Conservation (phyloP, 2,329 filamentous ascomycete species). For the Hypoxylon sp. region DNA sequence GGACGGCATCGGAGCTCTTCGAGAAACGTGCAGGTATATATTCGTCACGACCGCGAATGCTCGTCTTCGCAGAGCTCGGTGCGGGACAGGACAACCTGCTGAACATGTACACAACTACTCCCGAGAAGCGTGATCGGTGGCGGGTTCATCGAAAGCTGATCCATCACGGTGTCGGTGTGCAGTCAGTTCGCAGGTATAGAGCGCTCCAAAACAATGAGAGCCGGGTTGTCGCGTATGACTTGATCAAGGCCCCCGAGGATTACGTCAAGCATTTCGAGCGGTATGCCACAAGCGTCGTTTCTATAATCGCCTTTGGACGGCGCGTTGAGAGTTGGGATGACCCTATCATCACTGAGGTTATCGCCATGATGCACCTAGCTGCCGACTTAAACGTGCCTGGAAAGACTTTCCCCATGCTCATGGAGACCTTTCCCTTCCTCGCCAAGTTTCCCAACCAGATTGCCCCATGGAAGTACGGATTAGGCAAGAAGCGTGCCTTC, state of each 20-base stretch:
- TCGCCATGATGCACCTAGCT: slow-evolving; percentile 70
- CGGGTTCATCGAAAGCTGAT: slow-evolving; percentile 65
- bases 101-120: slow-evolving; percentile 60
- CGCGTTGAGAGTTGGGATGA: slow-evolving; percentile 65
- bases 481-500: slow-evolving; percentile 62
- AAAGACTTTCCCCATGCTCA: slow-evolving; percentile 69
- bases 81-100: slow-evolving; percentile 61
- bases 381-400: slow-evolving; percentile 69
- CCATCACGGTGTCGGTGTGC: slow-evolving; percentile 66
- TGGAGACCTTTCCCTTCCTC: slow-evolving; percentile 68
- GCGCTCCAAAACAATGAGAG: slow-evolving; percentile 72
- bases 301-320: slow-evolving; percentile 70
- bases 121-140: slow-evolving; percentile 60
- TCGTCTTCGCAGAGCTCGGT: slow-evolving; percentile 63
- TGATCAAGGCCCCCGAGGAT: slow-evolving; percentile 60
- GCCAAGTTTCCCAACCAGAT: slow-evolving; percentile 64
- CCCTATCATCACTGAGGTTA: slow-evolving; percentile 72
- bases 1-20: slow-evolving; percentile 67
- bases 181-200: slow-evolving; percentile 68
- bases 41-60: slow-evolving; percentile 65
- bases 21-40: slow-evolving; percentile 68
- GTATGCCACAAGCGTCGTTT: slow-evolving; percentile 67
- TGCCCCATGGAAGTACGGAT: slow-evolving; percentile 65
- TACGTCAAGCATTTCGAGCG: slow-evolving; percentile 69
- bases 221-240: slow-evolving; percentile 66